Percentiles rank a stretch among this genome's conserved stretches.
phyloP scores from a whole-genome alignment of 1,284 basidiomycete species.

The Rhodofomes roseus region DNA sequence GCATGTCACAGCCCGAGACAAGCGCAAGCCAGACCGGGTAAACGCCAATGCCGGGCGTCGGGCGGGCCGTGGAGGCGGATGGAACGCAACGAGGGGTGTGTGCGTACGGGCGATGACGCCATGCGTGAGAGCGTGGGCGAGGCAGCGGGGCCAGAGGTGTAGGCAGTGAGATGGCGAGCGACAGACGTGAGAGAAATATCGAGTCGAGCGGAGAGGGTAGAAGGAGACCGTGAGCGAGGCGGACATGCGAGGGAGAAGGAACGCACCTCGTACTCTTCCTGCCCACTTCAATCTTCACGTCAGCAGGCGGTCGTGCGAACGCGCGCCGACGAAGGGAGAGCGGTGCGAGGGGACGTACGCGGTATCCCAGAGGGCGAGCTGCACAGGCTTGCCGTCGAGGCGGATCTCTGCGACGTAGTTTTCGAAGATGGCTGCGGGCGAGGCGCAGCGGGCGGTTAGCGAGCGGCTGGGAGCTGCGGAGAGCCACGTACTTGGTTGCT shows the following conservation, averaged over 20 bases:
- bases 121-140: not conserved
- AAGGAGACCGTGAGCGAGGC: not conserved
- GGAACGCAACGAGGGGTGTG: not conserved
- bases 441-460: not conserved
- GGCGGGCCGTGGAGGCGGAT: not conserved
- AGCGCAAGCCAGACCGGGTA: not conserved
- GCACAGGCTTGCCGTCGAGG: conserved; percentile 94
- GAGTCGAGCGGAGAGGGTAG: not conserved
- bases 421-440: conserved; percentile 81
- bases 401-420: conserved; percentile 99
- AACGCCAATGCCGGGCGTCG: not conserved
- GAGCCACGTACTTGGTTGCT: conserved; percentile 7
- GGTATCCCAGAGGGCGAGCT: conserved; percentile 96
- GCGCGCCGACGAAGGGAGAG: not conserved
- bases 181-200: not conserved
- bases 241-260: not conserved
- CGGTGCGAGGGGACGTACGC: conserved; percentile 40
- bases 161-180: not conserved
- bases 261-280: conserved; percentile 89
- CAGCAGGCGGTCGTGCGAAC: not conserved
- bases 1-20: not conserved
- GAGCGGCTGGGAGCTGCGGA: not conserved
- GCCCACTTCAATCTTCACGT: conserved; percentile 55
- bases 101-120: not conserved
- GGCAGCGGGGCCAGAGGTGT: not conserved